phyloP scores from a whole-genome alignment of 768 basidiomycete genomes.

The Xerocomellus dryophilus region DNA sequence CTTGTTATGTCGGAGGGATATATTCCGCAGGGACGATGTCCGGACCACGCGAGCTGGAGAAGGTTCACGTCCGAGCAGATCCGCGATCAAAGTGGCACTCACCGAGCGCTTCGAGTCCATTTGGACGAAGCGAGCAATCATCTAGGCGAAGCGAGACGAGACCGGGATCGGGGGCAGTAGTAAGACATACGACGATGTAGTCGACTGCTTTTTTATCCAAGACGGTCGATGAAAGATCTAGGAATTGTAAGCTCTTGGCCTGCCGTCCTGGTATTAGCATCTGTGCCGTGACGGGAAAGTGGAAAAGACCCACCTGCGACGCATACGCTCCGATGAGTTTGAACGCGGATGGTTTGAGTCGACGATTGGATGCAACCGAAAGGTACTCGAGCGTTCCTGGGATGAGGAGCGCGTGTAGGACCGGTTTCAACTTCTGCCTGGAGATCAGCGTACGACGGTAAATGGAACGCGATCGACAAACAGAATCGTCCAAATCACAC shows the following conservation, averaged over 20 bases:
- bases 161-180: conserved; percentile 37
- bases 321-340: conserved; percentile 77
- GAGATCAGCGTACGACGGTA: neutral
- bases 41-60: conserved; percentile 74
- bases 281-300: neutral
- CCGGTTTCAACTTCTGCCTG: conserved; percentile 74
- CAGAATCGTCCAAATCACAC: conserved; percentile 83
- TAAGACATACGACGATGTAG: conserved; percentile 69
- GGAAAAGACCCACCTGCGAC: conserved; percentile 48
- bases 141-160: conserved; percentile 84
- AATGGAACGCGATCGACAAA: conserved; percentile 30
- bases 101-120: conserved; percentile 80
- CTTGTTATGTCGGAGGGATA: conserved; percentile 86
- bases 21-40: conserved; percentile 77
- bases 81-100: conserved; percentile 27
- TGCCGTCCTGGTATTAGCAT: conserved; percentile 28
- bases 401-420: conserved; percentile 87
- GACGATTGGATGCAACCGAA: conserved; percentile 82
- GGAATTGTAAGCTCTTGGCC: conserved; percentile 76
- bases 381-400: conserved; percentile 76
- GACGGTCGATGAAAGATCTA: conserved; percentile 84
- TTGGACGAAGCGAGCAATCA: conserved; percentile 74
- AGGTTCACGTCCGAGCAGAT: neutral
- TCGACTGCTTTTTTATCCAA: conserved; percentile 86
- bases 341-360: conserved; percentile 74